These are phyloP conservation scores for Beauveria varroae DNA, from an alignment of 2,329 filamentous ascomycete genomes.

Conservation along the genomic window DNA sequence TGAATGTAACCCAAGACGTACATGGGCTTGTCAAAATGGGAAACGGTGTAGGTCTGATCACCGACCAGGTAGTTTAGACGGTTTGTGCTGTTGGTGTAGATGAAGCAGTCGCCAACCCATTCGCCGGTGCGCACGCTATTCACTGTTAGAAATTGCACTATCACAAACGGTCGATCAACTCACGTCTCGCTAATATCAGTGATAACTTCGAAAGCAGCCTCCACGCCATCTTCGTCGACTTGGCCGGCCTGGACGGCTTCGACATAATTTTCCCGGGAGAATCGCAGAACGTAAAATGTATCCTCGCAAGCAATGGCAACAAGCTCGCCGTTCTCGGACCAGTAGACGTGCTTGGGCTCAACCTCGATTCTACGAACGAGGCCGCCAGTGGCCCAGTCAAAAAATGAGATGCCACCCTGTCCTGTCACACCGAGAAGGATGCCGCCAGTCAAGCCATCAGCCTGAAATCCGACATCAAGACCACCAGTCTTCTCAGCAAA, in stretches of 20 bases:
- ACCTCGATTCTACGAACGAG: constrained; percentile 89
- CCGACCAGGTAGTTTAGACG: constrained; percentile 96
- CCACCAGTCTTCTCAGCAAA: constrained; percentile 87
- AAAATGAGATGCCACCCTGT: constrained; percentile 89
- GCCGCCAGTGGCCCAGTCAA: constrained; percentile 87
- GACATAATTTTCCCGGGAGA: constrained; percentile 80
- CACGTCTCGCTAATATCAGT: constrained; percentile 89
- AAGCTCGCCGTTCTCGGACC: constrained; percentile 93
- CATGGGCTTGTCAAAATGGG: constrained; percentile 92
- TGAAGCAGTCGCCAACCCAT: constrained; percentile 98
- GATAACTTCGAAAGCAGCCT: constrained; percentile 91
- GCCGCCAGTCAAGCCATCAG: constrained; percentile 83
- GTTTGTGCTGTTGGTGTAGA: constrained; percentile 96
- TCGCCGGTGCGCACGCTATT: constrained; percentile 79
- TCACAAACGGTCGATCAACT: constrained; percentile 16
- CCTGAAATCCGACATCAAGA: constrained; percentile 90
- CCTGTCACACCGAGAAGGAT: constrained; percentile 90
- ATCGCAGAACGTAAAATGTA: constrained; percentile 88
- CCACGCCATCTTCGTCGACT: constrained; percentile 84
- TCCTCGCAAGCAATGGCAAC: constrained; percentile 91
- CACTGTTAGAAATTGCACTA: constrained; percentile 17
- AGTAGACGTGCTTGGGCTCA: constrained; percentile 74
- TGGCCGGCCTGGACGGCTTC: constrained; percentile 75
- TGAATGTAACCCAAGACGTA: constrained; percentile 94
- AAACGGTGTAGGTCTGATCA: constrained; percentile 95